Evolutionary conservation across 176 grass and related monocot genomes (phyloP).

Genomic region (Musa schizocarpa): DNA sequence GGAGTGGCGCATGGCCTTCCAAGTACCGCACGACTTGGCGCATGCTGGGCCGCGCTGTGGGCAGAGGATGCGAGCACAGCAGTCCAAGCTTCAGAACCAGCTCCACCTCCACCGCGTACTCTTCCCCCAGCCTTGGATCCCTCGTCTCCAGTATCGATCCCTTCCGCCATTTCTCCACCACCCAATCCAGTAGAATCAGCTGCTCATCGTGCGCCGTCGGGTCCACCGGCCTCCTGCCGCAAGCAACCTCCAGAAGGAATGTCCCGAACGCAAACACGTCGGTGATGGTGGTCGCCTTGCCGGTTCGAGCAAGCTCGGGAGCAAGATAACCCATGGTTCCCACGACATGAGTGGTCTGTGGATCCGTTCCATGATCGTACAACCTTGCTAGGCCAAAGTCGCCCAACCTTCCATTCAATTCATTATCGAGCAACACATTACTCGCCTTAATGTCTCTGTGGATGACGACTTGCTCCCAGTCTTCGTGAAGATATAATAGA

Average conservation of each 20-base stretch:
- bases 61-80: background rate
- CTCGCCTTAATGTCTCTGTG: constrained; percentile 42
- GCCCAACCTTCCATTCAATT: constrained; percentile 23
- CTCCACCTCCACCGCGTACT: background rate
- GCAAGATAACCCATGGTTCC: constrained; percentile 51
- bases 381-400: constrained; percentile 52
- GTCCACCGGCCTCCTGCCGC: constrained; percentile 30
- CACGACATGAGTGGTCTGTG: constrained; percentile 32
- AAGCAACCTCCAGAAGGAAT: constrained; percentile 13
- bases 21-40: background rate
- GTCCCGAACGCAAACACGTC: constrained; percentile 50
- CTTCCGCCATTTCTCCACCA: constrained; percentile 1
- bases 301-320: constrained; percentile 27
- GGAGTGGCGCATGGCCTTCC: background rate
- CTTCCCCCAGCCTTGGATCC: constrained; percentile 1
- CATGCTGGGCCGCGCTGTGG: background rate
- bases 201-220: background rate
- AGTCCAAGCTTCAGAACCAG: background rate
- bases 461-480: constrained; percentile 34
- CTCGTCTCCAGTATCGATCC: background rate
- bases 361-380: constrained; percentile 34
- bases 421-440: constrained; percentile 24
- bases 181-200: constrained; percentile 13
- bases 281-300: constrained; percentile 38
- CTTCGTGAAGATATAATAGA: constrained; percentile 37